These are phyloP conservation scores for Pythium utonaiense DNA, from an alignment of 352 stramenopile species.

Conservation along the genomic window DNA sequence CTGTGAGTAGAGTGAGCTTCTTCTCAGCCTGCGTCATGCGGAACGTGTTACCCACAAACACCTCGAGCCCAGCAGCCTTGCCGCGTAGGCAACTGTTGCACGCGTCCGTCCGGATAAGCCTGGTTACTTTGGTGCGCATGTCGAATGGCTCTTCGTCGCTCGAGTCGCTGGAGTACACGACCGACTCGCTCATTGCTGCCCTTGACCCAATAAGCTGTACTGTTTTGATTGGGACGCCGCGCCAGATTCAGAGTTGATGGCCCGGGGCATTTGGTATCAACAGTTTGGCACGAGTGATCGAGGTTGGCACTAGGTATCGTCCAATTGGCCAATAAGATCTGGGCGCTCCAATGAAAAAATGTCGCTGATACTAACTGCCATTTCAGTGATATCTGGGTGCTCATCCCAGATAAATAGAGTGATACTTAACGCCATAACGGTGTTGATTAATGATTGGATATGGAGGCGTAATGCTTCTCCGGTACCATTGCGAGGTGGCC, in stretches of 20 bases:
- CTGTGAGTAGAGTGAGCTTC: neutral
- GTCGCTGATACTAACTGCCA: neutral
- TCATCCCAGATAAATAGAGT: neutral
- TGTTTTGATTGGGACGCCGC: too few species aligned
- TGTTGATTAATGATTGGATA: too few species aligned
- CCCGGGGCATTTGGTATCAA: neutral
- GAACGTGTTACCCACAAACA: slow-evolving; percentile 1
- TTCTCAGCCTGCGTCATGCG: neutral
- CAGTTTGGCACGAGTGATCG: neutral
- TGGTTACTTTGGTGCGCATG: neutral
- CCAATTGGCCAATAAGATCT: neutral
- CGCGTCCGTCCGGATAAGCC: neutral
- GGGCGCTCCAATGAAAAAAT: neutral
- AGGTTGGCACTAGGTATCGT: neutral
- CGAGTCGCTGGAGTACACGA: neutral
- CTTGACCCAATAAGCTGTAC: neutral
- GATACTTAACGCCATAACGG: neutral
- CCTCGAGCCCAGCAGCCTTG: slow-evolving; percentile 4
- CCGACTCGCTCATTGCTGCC: neutral
- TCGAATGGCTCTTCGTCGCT: neutral
- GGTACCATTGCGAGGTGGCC: too few species aligned
- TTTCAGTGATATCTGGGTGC: neutral
- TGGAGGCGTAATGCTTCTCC: too few species aligned
- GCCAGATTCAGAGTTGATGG: too few species aligned
- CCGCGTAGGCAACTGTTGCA: neutral